Evolutionary conservation across 306 rosid genomes (phyloP).

Genomic region (Lithocarpus polystachyus): DNA sequence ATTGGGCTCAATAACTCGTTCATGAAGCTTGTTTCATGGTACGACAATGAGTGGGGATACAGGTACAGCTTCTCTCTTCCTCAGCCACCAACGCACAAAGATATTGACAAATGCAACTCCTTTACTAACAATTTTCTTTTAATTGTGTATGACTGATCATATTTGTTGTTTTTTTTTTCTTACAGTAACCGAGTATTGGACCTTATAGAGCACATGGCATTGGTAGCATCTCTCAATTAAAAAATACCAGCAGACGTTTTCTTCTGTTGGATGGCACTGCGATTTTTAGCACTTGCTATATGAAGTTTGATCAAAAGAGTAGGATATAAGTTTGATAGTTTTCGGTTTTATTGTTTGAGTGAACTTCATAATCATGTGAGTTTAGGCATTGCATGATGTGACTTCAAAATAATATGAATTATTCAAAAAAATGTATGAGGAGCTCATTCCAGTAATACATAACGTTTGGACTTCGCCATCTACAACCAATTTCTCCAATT

Average conservation of each 20-base stretch:
- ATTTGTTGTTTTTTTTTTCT: neutral
- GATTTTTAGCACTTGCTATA: slow-evolving; percentile 12
- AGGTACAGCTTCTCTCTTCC: slow-evolving; percentile 44
- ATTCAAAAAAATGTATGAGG: slow-evolving; percentile 3
- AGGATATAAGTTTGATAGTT: slow-evolving; percentile 11
- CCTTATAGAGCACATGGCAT: slow-evolving; percentile 92
- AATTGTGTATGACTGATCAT: neutral
- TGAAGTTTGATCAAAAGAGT: slow-evolving; percentile 15
- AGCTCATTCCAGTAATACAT: neutral
- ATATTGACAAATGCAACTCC: neutral
- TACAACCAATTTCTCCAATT: neutral
- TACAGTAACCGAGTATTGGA: slow-evolving; percentile 94
- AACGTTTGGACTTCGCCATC: neutral
- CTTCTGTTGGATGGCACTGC: neutral
- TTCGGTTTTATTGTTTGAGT: neutral
- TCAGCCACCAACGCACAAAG: neutral
- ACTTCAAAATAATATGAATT: slow-evolving; percentile 13
- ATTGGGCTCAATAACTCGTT: slow-evolving; percentile 76
- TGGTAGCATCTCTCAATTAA: slow-evolving; percentile 65
- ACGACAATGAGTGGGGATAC: slow-evolving; percentile 99
- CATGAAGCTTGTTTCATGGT: slow-evolving; percentile 89
- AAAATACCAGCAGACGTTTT: neutral
- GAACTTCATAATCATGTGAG: neutral
- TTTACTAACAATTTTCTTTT: neutral
- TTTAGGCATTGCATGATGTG: neutral